Conservation (phyloP, 495 filamentous ascomycete species). For the Penicillium paxilli region DNA sequence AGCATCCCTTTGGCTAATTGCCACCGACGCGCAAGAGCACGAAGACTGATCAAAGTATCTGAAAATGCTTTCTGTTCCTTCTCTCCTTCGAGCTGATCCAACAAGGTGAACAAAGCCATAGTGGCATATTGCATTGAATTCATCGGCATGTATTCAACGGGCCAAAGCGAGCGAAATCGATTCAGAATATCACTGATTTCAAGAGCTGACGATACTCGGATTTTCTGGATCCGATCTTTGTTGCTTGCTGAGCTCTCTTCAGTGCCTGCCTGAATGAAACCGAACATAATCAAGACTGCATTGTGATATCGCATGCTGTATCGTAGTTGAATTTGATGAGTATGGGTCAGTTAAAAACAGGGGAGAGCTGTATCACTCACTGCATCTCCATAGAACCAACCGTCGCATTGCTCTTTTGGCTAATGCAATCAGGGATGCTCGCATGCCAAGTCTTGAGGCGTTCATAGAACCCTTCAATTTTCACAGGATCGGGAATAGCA, state of each 20-base stretch:
- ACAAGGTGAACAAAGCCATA: constrained; percentile 14
- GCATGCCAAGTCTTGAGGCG: neutral
- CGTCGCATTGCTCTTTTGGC: neutral
- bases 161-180: constrained; percentile 10
- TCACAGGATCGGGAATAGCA: neutral
- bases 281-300: constrained; percentile 7
- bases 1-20: constrained; percentile 20
- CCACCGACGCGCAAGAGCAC: constrained; percentile 18
- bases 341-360: neutral
- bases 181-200: constrained; percentile 7
- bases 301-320: constrained; percentile 9
- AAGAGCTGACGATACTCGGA: constrained; percentile 2
- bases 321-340: neutral
- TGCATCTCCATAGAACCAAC: constrained; percentile 7
- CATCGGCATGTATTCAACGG: constrained; percentile 11
- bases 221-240: neutral
- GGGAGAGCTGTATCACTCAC: constrained; percentile 4
- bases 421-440: neutral
- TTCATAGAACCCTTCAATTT: neutral
- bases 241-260: neutral
- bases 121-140: constrained; percentile 11
- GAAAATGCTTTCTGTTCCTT: constrained; percentile 13
- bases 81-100: constrained; percentile 16
- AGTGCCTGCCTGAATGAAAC: neutral
- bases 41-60: constrained; percentile 9